These are phyloP conservation scores for Filobasidium floriforme DNA, from an alignment of 768 basidiomycete genomes.

Conservation along the genomic window DNA sequence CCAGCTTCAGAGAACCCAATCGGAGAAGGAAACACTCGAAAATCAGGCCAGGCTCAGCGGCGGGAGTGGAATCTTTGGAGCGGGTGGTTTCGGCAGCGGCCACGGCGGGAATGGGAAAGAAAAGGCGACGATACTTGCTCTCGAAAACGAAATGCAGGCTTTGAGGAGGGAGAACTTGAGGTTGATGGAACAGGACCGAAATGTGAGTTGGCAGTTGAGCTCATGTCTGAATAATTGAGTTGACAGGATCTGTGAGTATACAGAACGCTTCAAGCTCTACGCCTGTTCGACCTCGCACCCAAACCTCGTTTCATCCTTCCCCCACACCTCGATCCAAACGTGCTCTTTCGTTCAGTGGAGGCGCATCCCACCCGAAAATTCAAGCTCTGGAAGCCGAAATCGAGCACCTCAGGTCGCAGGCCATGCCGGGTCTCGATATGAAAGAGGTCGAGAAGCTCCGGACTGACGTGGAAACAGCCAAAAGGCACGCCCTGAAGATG, in stretches of 20 bases:
- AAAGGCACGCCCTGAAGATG: slow-evolving; percentile 34
- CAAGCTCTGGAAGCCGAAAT: slow-evolving; percentile 30
- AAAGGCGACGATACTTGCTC: slow-evolving; percentile 23
- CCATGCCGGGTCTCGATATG: slow-evolving; percentile 21
- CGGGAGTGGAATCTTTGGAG: slow-evolving; percentile 18
- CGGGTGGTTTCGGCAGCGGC: background rate
- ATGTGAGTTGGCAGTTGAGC: slow-evolving; percentile 12
- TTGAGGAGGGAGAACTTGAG: slow-evolving; percentile 31
- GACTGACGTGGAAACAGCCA: slow-evolving; percentile 27
- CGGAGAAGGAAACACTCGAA: slow-evolving; percentile 29
- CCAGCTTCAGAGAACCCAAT: slow-evolving; percentile 23
- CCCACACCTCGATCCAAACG: slow-evolving; percentile 21
- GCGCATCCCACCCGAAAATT: slow-evolving; percentile 17
- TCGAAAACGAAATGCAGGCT: slow-evolving; percentile 28
- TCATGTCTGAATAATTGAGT: background rate
- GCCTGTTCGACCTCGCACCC: slow-evolving; percentile 1
- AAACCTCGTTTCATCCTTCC: slow-evolving; percentile 8
- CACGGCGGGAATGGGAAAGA: slow-evolving; percentile 21
- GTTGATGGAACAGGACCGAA: slow-evolving; percentile 21
- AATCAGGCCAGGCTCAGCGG: slow-evolving; percentile 20
- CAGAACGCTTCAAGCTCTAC: background rate
- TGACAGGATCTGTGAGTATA: background rate
- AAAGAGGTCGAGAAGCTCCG: slow-evolving; percentile 33
- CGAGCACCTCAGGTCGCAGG: slow-evolving; percentile 23
- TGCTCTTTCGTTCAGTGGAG: slow-evolving; percentile 23